Percentiles rank a stretch among this genome's conserved stretches.
Conservation (phyloP, 2,329 filamentous ascomycete species). For the Diaporthe nobilis region DNA sequence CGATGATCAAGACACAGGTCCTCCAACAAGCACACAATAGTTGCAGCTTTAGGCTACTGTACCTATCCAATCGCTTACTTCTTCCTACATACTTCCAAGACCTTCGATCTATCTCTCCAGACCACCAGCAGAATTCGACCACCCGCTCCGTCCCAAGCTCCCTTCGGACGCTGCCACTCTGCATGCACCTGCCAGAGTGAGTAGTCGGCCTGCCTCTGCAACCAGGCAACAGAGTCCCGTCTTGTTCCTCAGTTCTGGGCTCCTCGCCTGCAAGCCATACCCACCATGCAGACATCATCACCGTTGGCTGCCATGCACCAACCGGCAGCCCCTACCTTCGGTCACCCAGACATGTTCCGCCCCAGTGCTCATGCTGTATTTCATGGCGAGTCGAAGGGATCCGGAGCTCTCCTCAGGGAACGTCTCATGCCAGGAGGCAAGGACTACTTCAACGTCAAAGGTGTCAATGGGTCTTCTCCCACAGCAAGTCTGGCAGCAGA, state of each 20-base stretch:
- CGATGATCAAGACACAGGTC: conserved; percentile 34
- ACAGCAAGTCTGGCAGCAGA: conserved; percentile 93
- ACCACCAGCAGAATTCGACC: conserved; percentile 44
- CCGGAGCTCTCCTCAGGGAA: conserved; percentile 84
- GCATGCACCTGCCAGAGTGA: conserved; percentile 29
- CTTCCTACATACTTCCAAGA: conserved; percentile 27
- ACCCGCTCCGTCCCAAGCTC: conserved; percentile 33
- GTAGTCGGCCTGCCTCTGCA: conserved; percentile 24
- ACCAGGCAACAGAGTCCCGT: conserved; percentile 19
- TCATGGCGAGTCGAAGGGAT: conserved; percentile 71
- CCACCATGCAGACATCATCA: conserved; percentile 90
- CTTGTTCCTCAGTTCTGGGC: conserved; percentile 33
- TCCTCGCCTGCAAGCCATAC: conserved; percentile 26
- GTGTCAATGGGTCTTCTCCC: conserved; percentile 87
- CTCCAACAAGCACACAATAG: conserved; percentile 43
- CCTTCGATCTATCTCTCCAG: conserved; percentile 48
- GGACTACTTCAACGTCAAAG: conserved; percentile 88
- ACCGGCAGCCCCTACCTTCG: conserved; percentile 76
- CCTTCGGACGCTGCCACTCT: conserved; percentile 11
- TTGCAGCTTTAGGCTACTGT: conserved; percentile 54
- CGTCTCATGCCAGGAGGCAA: conserved; percentile 68
- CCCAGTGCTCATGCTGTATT: conserved; percentile 61
- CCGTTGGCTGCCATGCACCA: conserved; percentile 94
- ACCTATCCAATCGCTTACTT: conserved; percentile 42
- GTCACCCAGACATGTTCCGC: conserved; percentile 66